Base-by-base conservation (phyloP, 108 stramenopile species). In the Nannochloropsis salina region DNA sequence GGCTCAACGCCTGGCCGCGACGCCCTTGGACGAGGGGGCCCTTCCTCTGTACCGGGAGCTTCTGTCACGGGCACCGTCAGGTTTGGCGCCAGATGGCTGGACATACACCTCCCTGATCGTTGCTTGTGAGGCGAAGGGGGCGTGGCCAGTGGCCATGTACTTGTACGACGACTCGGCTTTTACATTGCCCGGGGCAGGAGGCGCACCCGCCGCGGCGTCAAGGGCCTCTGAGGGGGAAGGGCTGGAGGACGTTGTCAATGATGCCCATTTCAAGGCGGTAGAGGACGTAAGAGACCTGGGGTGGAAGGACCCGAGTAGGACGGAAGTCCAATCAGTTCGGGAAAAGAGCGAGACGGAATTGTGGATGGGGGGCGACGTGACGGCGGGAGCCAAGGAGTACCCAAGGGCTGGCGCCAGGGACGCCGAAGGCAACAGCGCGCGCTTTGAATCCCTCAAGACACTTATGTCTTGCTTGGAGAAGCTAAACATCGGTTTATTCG, bases 31-130 rank as follows among this genome's bases (percentile, higher is more conserved):
- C 15, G n/a, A 4, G 20, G 61, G 61, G 20, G 61, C 20, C n/a
- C 61, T 74, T 74, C 61, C 61, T 6, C 61, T 74, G 3, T 74
- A 74, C 61, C 61, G 61, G n/a, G 20, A 74, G 8, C 8, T 74
- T 15, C n/a, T 74, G 8, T 6, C 2, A 15, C n/a, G 3, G 61
- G 15, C 61, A n/a, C 20, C 6, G 15, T 15, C 61, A n/a, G 2
- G 20, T 74, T 4, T n/a, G 15, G 6, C 61, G n/a, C 61, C 61
- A 6, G 61, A 74, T 74, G 61, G 61, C 15, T 74, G 61, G 61
- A 74, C 61, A 15, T 74, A 74, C 61, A 74, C 61, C 15, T n/a
- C 61, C n/a, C n/a, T 74, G n/a, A 74, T 74, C n/a, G 61, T n/a
- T n/a, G 15, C 61, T 0, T 74, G 61, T 74, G 61, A 74, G n/a